Percentiles rank a stretch among this genome's conserved stretches.
These are phyloP conservation scores for Globisporangium parvum DNA, from an alignment of 352 stramenopile species.

Conservation along the genomic window DNA sequence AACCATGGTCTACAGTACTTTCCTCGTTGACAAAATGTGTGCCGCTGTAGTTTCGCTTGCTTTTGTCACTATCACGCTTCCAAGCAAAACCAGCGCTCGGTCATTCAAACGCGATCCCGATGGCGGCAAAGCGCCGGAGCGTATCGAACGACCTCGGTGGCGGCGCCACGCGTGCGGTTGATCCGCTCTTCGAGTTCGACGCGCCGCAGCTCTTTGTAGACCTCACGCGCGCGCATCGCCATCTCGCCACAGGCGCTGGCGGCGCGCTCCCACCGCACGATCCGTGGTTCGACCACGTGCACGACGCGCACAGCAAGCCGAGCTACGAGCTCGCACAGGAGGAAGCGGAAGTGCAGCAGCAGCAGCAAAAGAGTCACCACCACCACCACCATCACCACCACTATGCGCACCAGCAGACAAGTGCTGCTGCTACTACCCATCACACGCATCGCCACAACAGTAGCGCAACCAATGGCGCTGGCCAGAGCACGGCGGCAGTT, in stretches of 20 bases:
- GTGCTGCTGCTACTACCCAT: too few species aligned
- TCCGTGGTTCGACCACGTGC: constrained; percentile 58
- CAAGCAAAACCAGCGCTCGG: background rate
- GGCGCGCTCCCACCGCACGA: constrained; percentile 31
- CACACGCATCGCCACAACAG: background rate
- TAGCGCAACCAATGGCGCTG: background rate
- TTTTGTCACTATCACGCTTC: background rate
- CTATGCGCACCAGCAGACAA: too few species aligned
- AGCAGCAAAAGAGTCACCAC: constrained; percentile 3
- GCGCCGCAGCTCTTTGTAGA: constrained; percentile 50
- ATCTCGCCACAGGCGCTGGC: background rate
- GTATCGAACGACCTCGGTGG: constrained; percentile 1
- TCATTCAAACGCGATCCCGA: background rate
- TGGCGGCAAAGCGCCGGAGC: constrained; percentile 9
- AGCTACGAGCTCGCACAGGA: constrained; percentile 45
- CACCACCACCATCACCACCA: constrained; percentile 2
- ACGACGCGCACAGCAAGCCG: constrained; percentile 46
- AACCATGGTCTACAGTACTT: too few species aligned
- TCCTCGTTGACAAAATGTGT: too few species aligned
- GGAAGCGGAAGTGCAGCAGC: constrained; percentile 15
- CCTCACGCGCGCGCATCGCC: constrained; percentile 25
- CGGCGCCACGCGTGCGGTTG: constrained; percentile 15
- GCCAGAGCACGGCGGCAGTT: background rate
- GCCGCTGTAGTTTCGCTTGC: too few species aligned
- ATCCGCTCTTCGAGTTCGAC: constrained; percentile 75